Evolutionary conservation across 495 filamentous ascomycete species (phyloP), one percentile per base, ranked within the genome.

Genomic region (Chaetomium fimeti): DNA sequence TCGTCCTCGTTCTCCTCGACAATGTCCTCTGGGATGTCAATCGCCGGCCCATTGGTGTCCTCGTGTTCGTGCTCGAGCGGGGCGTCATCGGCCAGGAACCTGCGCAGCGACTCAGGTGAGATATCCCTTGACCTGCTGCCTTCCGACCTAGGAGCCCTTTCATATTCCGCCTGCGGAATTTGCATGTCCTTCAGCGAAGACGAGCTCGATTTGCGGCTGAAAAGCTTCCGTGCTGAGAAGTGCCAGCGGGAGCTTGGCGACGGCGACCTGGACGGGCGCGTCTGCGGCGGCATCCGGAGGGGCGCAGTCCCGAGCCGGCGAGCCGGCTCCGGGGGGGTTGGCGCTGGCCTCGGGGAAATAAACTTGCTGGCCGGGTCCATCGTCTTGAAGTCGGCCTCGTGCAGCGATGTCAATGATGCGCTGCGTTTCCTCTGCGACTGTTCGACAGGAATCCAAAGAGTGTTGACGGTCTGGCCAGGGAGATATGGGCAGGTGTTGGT

Each of bases 401-500:
- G 68, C 20, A 84, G 64, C 12, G 80, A 82, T 61, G 74, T 83
- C 70, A 79, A 69, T 4, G 81, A 84, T 42, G 81, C 81, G 64
- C 83, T 84, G 25, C 82, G 78, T 49, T 74, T 69, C 47, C 82
- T 75, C 40, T 76, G 74, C 58, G 83, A 78, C 13, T 83, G 82
- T 74, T 95, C 87, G 58, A 87, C 78, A 12, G 92, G 92, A 5
- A 97, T 87, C 45, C 88, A 86, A 28, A 97, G 78, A 22, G 91
- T 83, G 71, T 97, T 96, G 72, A 96, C 84, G 1, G 83, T 83
- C 74, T 96, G 92, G 20, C 92, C 92, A 12, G 92, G 92, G 32
- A 94, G 84, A 61, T 93, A 86, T 22, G 92, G 92, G 70, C 92
- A 97, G n/a, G 82, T 75, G 9, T 85, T 91, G 13, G 92, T 94